Percentiles rank a stretch among this genome's conserved stretches.
Evolutionary conservation across 1,284 basidiomycete species (phyloP).

Genomic region (Pisolithus thermaeus): DNA sequence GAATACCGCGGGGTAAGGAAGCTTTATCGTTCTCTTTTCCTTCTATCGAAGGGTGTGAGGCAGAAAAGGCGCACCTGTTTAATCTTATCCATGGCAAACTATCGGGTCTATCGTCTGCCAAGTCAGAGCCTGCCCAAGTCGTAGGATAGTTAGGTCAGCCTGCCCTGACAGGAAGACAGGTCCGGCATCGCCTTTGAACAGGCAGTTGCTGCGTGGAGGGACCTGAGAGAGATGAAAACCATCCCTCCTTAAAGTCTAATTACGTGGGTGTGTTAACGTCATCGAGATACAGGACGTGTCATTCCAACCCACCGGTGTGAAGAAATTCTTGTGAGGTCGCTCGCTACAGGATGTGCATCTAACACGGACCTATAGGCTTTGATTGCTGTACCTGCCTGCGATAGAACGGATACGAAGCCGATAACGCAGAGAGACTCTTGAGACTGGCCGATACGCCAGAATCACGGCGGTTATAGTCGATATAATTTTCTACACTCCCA

Average conservation of each 20-base stretch:
- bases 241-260: constrained; percentile 32
- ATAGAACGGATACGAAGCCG: neutral
- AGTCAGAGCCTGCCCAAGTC: neutral
- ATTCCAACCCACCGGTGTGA: constrained; percentile 5
- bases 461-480: constrained; percentile 17
- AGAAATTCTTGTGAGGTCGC: constrained; percentile 2
- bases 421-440: neutral
- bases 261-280: constrained; percentile 29
- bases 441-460: constrained; percentile 27
- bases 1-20: constrained; percentile 27
- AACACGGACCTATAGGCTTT: neutral
- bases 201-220: neutral
- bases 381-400: neutral
- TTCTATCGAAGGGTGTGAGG: neutral
- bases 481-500: constrained; percentile 5
- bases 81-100: neutral
- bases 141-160: neutral
- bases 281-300: constrained; percentile 18
- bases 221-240: neutral
- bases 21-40: neutral
- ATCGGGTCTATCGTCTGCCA: neutral
- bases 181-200: neutral
- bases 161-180: neutral
- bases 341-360: neutral
- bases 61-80: neutral